Base-by-base conservation (phyloP, 441 rosid genomes). In the Gossypium trilobum region DNA sequence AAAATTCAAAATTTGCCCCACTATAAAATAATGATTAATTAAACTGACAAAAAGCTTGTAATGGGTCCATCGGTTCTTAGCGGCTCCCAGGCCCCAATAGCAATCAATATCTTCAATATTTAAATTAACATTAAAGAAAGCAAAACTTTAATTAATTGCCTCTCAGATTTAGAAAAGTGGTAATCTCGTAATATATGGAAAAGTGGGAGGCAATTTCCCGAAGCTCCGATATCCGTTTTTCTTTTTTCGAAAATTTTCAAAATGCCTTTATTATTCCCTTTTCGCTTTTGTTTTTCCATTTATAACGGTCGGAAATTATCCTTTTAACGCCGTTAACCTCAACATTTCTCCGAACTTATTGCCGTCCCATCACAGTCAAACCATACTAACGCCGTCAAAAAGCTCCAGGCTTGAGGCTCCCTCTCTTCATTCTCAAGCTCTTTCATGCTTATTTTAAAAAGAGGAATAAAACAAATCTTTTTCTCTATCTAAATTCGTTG, bases 281-380 rank as follows among this genome's bases (percentile, higher is more conserved):
- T 65, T 42, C 11, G 67, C 72, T 13, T 42, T 58, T 58, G 17
- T 58, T 58, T 54, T 76, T 73, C 79, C 69, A 7, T 36, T 68
- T 50, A 19, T 31, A 79, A 79, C 82, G 82, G 82, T 79, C 77
- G 75, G 79, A 57, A 48, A 46, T 71, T 20, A 29, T 42, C 17
- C 27, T 20, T 48, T 4, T 17, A 48, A 80, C 78, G 78, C 59
- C 74, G 83, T 76, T 59, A 74, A 16, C 65, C 4, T 36, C 36
- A 48, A 9, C 42, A 2, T 16, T 8, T 2, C 5, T 13, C 13
- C 6, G 9, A 46, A 4, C 70, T 65, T 14, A 9, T 6, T 4
- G 60, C 48, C 48, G 48, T 68, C 46, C 58, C 4, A 25, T 27
- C 27, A 16, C 27, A 50, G 25, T 29, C 19, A 50, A 50, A 16